These are phyloP conservation scores for Acer saccharum DNA, from an alignment of 345 rosid species.

Conservation along the genomic window DNA sequence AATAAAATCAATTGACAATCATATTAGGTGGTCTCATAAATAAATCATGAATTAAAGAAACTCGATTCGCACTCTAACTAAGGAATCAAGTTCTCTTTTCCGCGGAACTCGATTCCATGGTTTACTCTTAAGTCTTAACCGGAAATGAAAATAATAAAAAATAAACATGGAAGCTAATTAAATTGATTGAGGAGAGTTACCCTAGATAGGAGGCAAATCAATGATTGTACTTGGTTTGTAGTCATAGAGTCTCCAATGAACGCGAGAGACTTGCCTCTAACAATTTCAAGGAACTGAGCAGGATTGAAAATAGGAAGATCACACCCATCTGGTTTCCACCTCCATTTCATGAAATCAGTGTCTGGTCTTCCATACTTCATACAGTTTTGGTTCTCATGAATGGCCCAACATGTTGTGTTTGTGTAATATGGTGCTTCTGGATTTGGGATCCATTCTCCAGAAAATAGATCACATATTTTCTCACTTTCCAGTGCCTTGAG, in stretches of 20 bases:
- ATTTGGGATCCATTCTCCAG: constrained; percentile 85
- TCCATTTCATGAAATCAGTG: constrained; percentile 69
- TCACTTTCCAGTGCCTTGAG: background rate
- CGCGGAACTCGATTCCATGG: no score
- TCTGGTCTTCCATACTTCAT: constrained; percentile 88
- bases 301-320: constrained; percentile 73
- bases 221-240: constrained; percentile 94
- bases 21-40: no score
- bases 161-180: no score
- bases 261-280: constrained; percentile 78
- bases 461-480: constrained; percentile 62
- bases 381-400: constrained; percentile 97
- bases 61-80: no score
- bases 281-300: constrained; percentile 63
- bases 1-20: no score
- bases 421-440: constrained; percentile 80
- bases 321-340: constrained; percentile 83
- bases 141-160: no score
- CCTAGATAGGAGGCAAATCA: constrained; percentile 90
- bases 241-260: constrained; percentile 90
- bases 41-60: no score
- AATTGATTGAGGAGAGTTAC: constrained; percentile 36
- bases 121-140: no score
- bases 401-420: constrained; percentile 88
- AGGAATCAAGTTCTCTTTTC: no score